Base-by-base conservation (phyloP, 805 yeast genomes). In the Candida endomychidarum region DNA sequence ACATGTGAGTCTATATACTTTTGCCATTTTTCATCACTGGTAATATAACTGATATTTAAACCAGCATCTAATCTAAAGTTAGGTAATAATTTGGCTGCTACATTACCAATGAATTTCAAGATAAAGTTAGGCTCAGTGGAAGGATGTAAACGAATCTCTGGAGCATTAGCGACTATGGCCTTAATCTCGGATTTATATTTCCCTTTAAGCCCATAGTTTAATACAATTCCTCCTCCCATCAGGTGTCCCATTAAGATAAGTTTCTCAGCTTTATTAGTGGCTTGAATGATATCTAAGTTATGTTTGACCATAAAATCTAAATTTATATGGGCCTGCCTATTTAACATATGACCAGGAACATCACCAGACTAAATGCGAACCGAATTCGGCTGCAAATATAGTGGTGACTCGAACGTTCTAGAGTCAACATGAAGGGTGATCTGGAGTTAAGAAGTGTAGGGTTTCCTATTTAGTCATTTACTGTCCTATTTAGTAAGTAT, bases 171-270 rank as follows among this genome's bases (percentile, higher is more conserved):
- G 27, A 73, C 59, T 31, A 76, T 69, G 0, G 77, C 78, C 23
- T 65, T 60, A 18, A 85, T 43, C 14, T 67, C 50, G 19, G 72
- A 68, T 32, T 61, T 67, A 51, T 70, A 61, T 43, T 65, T 73
- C 2, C 90, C 90, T 22, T 56, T 53, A 25, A 77, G 68, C 3
- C 77, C 79, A 55, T 85, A 84, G 57, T 80, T 81, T 42, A 85
- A 61, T 0, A 65, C 66, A 37, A 85, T 78, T 0, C 83, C 90
- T 15, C 91, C 91, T 37, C 95, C 95, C 90, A 86, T 83, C 8
- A 89, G 83, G 48, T 81, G 87, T 1, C 91, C 89, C 52, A 75
- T 65, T 33, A 86, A 52, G 49, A 66, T 72, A 22, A 83, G 49
- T 45, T 74, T 74, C 34, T 65, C 68, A 20, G 65, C 64, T 14